Evolutionary conservation across 2,329 filamentous ascomycete genomes (phyloP).

Genomic region (Cladosporium austrohemisphaericum): DNA sequence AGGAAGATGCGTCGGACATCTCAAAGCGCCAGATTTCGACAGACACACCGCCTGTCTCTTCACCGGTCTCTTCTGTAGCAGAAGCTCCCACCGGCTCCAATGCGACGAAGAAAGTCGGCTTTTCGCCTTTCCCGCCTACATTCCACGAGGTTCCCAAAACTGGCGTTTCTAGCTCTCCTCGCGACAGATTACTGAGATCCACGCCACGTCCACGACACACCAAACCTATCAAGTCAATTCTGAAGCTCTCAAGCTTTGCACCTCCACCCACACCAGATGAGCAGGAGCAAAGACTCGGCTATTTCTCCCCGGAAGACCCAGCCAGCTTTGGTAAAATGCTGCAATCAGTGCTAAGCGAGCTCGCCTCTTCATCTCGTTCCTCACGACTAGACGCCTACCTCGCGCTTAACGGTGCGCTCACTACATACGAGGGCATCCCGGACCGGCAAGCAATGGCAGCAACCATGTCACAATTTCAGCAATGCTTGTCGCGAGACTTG

Average conservation of each 20-base stretch:
- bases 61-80: conserved; percentile 30
- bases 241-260: conserved; percentile 62
- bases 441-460: conserved; percentile 67
- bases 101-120: conserved; percentile 56
- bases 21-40: conserved; percentile 3
- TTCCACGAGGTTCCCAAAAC: conserved; percentile 37
- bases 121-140: conserved; percentile 54
- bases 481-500: conserved; percentile 82
- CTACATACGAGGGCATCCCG: conserved; percentile 77
- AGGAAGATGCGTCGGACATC: conserved; percentile 2
- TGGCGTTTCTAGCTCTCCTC: conserved; percentile 37
- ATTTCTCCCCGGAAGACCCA: conserved; percentile 45
- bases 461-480: conserved; percentile 72
- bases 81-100: conserved; percentile 35
- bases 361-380: conserved; percentile 69
- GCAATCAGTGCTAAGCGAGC: conserved; percentile 76
- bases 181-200: conserved; percentile 38
- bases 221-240: conserved; percentile 67
- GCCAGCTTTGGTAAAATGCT: conserved; percentile 73
- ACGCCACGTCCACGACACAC: conserved; percentile 48
- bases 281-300: conserved; percentile 39
- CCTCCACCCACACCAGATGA: conserved; percentile 35
- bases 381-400: conserved; percentile 82
- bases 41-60: conserved; percentile 24
- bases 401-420: conserved; percentile 70